Conservation (phyloP, 1,284 basidiomycete genomes). For the Cutaneotrichosporon arboriforme region DNA sequence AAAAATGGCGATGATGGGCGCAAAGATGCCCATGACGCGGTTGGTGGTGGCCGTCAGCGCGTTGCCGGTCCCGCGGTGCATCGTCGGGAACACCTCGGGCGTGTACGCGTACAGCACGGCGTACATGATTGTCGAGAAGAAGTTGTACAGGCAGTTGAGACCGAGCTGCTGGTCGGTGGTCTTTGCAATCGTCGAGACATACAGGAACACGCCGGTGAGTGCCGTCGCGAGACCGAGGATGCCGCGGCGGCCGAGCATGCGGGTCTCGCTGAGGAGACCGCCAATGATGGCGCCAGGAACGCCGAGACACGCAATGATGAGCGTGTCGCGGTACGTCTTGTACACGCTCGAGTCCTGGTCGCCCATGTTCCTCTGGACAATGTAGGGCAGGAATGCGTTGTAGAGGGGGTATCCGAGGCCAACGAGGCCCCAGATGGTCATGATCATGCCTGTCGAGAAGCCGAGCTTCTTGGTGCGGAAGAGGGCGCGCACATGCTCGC, state of each 20-base stretch:
- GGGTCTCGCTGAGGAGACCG: conserved; percentile 54
- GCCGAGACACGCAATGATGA: conserved; percentile 50
- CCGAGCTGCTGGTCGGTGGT: conserved; percentile 54
- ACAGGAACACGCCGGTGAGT: conserved; percentile 58
- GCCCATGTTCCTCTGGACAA: conserved; percentile 47
- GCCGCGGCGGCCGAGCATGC: conserved; percentile 54
- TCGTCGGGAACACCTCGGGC: conserved; percentile 62
- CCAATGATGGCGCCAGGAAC: conserved; percentile 60
- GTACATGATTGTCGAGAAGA: conserved; percentile 49
- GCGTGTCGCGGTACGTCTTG: conserved; percentile 55
- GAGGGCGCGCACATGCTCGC: conserved; percentile 54
- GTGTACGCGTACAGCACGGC: conserved; percentile 50
- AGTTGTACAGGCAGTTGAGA: conserved; percentile 55
- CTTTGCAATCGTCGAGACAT: conserved; percentile 59
- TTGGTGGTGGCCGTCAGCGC: conserved; percentile 57
- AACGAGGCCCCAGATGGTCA: conserved; percentile 58
- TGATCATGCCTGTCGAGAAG: conserved; percentile 55
- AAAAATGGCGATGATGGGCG: conserved; percentile 33
- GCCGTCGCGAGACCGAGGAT: conserved; percentile 54
- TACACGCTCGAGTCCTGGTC: conserved; percentile 6
- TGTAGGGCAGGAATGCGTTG: conserved; percentile 55
- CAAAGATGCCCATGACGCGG: conserved; percentile 53
- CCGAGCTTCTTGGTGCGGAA: conserved; percentile 54
- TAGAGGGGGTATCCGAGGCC: conserved; percentile 58
- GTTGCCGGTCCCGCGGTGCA: conserved; percentile 62